Evolutionary conservation across 2,329 filamentous ascomycete species (phyloP).

Genomic region (Exophiala aquamarina): DNA sequence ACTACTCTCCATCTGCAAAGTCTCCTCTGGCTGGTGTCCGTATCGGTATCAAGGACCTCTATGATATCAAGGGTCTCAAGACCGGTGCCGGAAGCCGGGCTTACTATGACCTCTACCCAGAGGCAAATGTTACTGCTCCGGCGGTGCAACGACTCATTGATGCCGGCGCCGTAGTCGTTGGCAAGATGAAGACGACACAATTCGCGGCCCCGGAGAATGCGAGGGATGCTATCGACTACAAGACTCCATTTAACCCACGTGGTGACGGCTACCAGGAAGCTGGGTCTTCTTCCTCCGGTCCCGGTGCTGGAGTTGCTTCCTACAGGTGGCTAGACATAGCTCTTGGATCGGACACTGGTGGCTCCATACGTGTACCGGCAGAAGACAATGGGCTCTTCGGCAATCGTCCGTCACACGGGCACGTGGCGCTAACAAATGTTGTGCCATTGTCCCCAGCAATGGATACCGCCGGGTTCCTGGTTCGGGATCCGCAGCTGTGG

Average conservation of each 20-base stretch:
- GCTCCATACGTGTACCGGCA: slow-evolving; percentile 48
- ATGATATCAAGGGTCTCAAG: slow-evolving; percentile 19
- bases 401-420: slow-evolving; percentile 44
- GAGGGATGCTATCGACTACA: slow-evolving; percentile 34
- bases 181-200: slow-evolving; percentile 19
- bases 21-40: slow-evolving; percentile 20
- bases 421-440: slow-evolving; percentile 43
- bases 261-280: slow-evolving; percentile 37
- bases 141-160: slow-evolving; percentile 22
- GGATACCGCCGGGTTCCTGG: slow-evolving; percentile 48
- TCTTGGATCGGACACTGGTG: slow-evolving; percentile 45
- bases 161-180: slow-evolving; percentile 19
- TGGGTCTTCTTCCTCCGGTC: slow-evolving; percentile 28
- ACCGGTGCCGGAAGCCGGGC: slow-evolving; percentile 21
- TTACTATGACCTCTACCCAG: slow-evolving; percentile 11
- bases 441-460: slow-evolving; percentile 43
- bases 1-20: slow-evolving; percentile 29
- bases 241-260: slow-evolving; percentile 40
- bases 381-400: slow-evolving; percentile 44
- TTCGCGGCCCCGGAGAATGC: slow-evolving; percentile 22
- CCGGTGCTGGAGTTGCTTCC: slow-evolving; percentile 35
- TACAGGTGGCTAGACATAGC: slow-evolving; percentile 44
- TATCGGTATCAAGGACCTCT: slow-evolving; percentile 23
- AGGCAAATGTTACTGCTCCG: slow-evolving; percentile 15
- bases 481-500: slow-evolving; percentile 29